Evolutionary conservation across 2,329 filamentous ascomycete genomes (phyloP), one percentile per base, ranked within the genome.

Genomic region (Aspergillus sp.): DNA sequence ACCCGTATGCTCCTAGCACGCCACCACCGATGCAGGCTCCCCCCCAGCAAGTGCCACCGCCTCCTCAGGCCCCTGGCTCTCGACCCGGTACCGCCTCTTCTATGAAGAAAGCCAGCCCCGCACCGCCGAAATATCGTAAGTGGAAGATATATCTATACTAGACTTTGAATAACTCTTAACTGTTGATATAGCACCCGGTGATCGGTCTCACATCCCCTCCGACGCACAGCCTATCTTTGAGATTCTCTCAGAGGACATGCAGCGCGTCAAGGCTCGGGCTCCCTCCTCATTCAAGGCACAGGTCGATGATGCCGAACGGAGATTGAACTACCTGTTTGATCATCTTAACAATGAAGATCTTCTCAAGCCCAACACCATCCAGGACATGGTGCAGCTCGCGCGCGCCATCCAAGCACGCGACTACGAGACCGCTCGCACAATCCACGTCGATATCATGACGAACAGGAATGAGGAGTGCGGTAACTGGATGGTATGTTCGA

Each of bases 321-420:
- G 95, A 26, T 83, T 99, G 58, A 90, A 90, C 67, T 87, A 97
- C 49, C 80, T 99, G n/a, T 98, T 97, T 72, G 93, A 99, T 71
- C 92, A 97, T 74, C 81, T 99, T 47, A 99, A 98, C 82, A 98
- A 98, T 64, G 89, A 93, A 69, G 93, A 98, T 69, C 80, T 97
- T 41, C 81, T 98, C 54, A 90, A 89, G 77, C 85, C 89, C 2
- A 88, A 90, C 68, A 97, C 80, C 5, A 62, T 82, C 24, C 71
- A 74, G 41, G 77, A 77, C 55, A 78, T 82, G 71, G 71, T 71
- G 9, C 72, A 79, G 68, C 62, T 83, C 63, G 83, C 89, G 8
- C 78, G 84, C 61, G 85, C 89, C 24, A 74, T 96, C 54, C 84
- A 89, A 65, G 74, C 79, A 55, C 87, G 85, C 78, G 81, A 95